Evolutionary conservation across 2,329 filamentous ascomycete genomes (phyloP).

Genomic region (Colletotrichum sublineola): DNA sequence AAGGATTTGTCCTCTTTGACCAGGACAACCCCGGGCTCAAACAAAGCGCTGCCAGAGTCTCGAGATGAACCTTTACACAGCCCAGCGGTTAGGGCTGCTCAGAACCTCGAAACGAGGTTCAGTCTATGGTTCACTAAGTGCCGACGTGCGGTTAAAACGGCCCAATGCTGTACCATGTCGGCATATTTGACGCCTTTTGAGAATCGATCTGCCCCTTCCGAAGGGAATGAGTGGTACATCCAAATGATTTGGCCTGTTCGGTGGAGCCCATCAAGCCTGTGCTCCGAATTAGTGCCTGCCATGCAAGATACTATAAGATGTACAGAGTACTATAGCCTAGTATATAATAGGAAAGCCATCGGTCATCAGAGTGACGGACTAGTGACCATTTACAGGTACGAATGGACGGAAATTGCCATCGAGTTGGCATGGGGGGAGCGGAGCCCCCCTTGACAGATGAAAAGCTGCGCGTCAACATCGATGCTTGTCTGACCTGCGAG

Average conservation of each 20-base stretch:
- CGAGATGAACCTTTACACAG: background rate
- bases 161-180: conserved; percentile 15
- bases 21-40: background rate
- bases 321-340: background rate
- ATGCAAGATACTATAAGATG: background rate
- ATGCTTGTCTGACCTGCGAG: conserved; percentile 16
- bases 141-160: background rate
- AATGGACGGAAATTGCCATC: conserved; percentile 13
- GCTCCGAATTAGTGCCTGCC: background rate
- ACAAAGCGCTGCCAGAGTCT: background rate
- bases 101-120: background rate
- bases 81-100: background rate
- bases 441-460: background rate
- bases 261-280: background rate
- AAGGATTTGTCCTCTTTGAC: background rate
- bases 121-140: background rate
- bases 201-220: background rate
- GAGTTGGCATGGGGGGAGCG: background rate
- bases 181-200: background rate
- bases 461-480: conserved; percentile 27
- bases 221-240: background rate
- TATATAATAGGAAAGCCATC: background rate
- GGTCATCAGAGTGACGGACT: background rate
- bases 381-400: background rate
- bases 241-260: background rate